Percentiles rank a stretch among this genome's conserved stretches.
These are phyloP conservation scores for Hemileia vastatrix DNA, from an alignment of 1,284 basidiomycete species.

Conservation along the genomic window DNA sequence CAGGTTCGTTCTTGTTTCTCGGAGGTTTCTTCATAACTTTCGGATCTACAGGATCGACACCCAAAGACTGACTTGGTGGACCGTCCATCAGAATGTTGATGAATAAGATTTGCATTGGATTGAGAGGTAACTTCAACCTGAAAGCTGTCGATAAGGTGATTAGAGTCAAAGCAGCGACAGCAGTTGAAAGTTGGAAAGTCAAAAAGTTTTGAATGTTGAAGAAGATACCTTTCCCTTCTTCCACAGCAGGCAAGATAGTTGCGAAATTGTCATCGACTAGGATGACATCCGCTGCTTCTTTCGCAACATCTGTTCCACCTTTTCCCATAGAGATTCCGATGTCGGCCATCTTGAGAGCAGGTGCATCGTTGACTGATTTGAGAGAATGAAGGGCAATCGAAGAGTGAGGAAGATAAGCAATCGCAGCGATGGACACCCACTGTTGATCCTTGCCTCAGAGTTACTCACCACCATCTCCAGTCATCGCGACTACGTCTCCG, in stretches of 20 bases:
- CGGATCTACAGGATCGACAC: conserved; percentile 39
- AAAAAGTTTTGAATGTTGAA: conserved; percentile 44
- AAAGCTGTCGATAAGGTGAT: conserved; percentile 39
- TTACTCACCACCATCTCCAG: conserved; percentile 52
- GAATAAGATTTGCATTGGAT: conserved; percentile 44
- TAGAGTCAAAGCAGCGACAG: conserved; percentile 37
- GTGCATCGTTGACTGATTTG: conserved; percentile 55
- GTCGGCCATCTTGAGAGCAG: conserved; percentile 49
- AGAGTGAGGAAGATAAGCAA: too few relatives aligned
- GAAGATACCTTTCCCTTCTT: conserved; percentile 42
- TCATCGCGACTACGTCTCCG: conserved; percentile 50
- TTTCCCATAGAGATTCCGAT: conserved; percentile 50
- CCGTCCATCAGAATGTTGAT: conserved; percentile 45
- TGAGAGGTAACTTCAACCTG: conserved; percentile 37
- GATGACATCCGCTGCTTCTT: conserved; percentile 42
- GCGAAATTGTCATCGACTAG: conserved; percentile 44
- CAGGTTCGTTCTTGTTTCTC: conserved; percentile 34
- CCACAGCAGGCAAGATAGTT: conserved; percentile 39
- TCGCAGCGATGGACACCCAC: too few relatives aligned
- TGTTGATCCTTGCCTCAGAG: background rate
- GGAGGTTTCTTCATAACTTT: conserved; percentile 34
- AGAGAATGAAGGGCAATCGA: too few relatives aligned
- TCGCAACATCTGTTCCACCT: conserved; percentile 46
- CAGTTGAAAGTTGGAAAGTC: conserved; percentile 40
- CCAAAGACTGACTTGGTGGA: conserved; percentile 39